phyloP scores from a whole-genome alignment of 495 filamentous ascomycete genomes.

The Aspergillus saccharolyticus region DNA sequence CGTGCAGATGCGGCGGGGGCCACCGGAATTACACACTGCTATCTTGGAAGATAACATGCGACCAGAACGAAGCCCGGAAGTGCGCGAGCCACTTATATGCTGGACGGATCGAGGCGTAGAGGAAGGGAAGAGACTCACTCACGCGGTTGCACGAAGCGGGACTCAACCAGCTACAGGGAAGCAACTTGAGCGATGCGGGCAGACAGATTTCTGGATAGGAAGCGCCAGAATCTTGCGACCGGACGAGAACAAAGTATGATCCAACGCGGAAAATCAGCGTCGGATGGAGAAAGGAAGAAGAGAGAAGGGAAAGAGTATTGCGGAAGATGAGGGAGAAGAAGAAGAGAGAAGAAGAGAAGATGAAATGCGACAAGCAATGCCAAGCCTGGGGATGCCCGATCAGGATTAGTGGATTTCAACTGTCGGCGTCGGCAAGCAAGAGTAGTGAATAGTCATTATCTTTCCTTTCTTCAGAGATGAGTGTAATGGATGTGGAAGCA shows the following conservation, averaged over 20 bases:
- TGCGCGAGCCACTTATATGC: not conserved
- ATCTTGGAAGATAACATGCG: not conserved
- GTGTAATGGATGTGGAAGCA: no score
- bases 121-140: not conserved
- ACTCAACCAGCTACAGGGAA: not conserved
- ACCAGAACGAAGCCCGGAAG: not conserved
- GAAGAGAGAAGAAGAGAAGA: not conserved
- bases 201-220: not conserved
- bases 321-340: not conserved
- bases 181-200: not conserved
- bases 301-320: not conserved
- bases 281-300: not conserved
- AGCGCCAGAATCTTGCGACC: not conserved
- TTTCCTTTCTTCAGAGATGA: no score
- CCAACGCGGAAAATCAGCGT: not conserved
- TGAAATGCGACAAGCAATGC: constrained; percentile 1
- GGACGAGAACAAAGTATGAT: not conserved
- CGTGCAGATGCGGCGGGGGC: not conserved
- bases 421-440: not conserved
- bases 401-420: not conserved
- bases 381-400: constrained; percentile 3
- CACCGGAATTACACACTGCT: not conserved
- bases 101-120: not conserved
- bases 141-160: constrained; percentile 2
- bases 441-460: no score